Percentiles rank a stretch among this genome's conserved stretches.
phyloP scores from a whole-genome alignment of 2,329 filamentous ascomycete species.

The Fusarium sp. region DNA sequence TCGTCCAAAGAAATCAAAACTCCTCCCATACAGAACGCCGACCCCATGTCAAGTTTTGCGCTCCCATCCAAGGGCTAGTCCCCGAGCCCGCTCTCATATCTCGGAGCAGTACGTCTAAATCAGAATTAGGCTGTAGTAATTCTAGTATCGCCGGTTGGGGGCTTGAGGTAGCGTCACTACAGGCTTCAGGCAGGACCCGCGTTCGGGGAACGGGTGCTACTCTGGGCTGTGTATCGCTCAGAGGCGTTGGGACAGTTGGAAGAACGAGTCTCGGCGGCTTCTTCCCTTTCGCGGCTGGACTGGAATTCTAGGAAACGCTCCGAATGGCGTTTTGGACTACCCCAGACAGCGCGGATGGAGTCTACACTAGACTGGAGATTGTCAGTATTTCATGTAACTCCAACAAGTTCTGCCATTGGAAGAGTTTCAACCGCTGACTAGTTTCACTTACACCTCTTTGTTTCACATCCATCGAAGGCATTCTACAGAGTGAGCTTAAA shows the following conservation, averaged over 20 bases:
- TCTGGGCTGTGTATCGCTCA: too few species aligned
- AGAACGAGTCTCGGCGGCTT: neutral
- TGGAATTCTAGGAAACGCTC: neutral
- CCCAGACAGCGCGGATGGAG: neutral
- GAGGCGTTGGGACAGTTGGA: rapidly evolving
- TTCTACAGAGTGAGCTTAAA: neutral
- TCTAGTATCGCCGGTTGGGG: neutral
- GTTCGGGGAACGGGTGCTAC: neutral
- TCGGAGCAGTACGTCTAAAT: neutral
- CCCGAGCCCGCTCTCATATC: neutral
- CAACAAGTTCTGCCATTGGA: neutral
- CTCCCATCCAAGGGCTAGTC: neutral
- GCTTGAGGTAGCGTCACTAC: neutral
- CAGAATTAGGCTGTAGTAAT: neutral
- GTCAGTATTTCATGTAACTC: neutral
- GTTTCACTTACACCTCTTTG: neutral
- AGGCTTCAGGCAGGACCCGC: neutral
- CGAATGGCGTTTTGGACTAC: neutral
- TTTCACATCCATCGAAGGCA: neutral
- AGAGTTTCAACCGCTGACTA: neutral
- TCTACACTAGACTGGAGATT: neutral
- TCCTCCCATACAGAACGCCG: neutral
- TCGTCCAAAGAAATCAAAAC: neutral
- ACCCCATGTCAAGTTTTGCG: neutral
- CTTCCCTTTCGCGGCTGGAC: too few species aligned